Conservation (phyloP, 345 rosid species). For the Lepidium africanum region DNA sequence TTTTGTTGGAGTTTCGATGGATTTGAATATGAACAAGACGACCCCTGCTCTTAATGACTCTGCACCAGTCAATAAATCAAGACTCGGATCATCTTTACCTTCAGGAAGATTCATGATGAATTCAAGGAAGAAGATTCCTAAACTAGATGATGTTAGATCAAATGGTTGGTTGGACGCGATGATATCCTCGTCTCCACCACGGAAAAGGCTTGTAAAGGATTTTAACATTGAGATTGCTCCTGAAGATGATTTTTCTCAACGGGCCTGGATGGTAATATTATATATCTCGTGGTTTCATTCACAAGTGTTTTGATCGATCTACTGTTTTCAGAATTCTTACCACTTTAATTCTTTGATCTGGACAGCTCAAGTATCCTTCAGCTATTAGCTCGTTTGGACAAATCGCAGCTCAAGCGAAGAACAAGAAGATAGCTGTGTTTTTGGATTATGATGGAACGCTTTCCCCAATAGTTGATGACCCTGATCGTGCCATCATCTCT, state of each 20-base stretch:
- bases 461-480: conserved; percentile 97
- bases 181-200: conserved; percentile 96
- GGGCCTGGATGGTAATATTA: conserved; percentile 63
- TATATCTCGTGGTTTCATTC: background rate
- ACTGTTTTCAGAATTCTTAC: background rate
- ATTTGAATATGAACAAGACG: conserved; percentile 54
- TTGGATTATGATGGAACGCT: conserved; percentile 94
- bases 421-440: conserved; percentile 77
- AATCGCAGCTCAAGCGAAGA: conserved; percentile 51
- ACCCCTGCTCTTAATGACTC: conserved; percentile 75
- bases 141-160: conserved; percentile 76
- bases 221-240: conserved; percentile 42
- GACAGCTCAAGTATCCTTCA: conserved; percentile 83
- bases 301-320: background rate
- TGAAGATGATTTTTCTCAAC: conserved; percentile 62
- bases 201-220: conserved; percentile 62
- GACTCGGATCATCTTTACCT: conserved; percentile 54
- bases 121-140: conserved; percentile 61
- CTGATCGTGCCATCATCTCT: conserved; percentile 81
- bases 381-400: conserved; percentile 63
- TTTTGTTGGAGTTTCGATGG: conserved; percentile 45
- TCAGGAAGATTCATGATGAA: conserved; percentile 45
- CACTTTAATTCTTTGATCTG: background rate
- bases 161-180: conserved; percentile 94
- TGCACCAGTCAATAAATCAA: conserved; percentile 54